These are phyloP conservation scores for Cenococcum geophilum DNA, from an alignment of 495 filamentous ascomycete species.

Conservation along the genomic window DNA sequence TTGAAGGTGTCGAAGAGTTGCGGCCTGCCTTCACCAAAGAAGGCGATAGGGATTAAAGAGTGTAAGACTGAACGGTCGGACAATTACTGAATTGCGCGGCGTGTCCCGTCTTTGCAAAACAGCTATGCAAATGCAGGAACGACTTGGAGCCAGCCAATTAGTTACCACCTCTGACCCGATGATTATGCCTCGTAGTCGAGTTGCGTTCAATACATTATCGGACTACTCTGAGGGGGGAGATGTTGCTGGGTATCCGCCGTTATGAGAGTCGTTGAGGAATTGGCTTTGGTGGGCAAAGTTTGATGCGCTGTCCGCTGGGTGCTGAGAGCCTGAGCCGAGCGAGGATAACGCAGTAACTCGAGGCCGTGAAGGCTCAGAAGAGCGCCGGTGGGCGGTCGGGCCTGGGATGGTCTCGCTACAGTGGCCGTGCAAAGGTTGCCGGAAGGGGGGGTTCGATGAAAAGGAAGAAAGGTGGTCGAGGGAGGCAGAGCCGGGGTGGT, in stretches of 20 bases:
- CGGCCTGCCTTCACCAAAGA: not conserved
- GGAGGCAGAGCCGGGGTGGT: not conserved
- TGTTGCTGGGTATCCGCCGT: not conserved
- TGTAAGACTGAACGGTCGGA: not conserved
- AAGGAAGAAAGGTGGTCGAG: not conserved
- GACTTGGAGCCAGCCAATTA: slow-evolving; percentile 6
- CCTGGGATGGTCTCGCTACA: not conserved
- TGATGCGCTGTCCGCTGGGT: not conserved
- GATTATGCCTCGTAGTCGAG: not conserved
- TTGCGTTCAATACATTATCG: not conserved
- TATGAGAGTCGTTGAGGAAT: not conserved
- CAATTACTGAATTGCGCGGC: slow-evolving; percentile 4
- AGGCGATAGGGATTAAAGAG: not conserved
- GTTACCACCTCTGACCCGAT: not conserved
- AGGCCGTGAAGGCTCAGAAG: not conserved
- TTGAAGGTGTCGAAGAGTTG: not conserved
- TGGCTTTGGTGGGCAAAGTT: not conserved
- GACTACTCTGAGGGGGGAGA: not conserved
- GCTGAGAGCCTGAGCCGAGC: not conserved
- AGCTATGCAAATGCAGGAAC: not conserved
- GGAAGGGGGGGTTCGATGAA: not conserved
- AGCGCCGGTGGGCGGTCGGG: not conserved
- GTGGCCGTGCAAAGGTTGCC: not conserved
- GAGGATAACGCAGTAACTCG: not conserved
- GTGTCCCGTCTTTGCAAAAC: not conserved